Evolutionary conservation across 768 basidiomycete genomes (phyloP), one percentile per base, ranked within the genome.

Genomic region (Russula vinacea): DNA sequence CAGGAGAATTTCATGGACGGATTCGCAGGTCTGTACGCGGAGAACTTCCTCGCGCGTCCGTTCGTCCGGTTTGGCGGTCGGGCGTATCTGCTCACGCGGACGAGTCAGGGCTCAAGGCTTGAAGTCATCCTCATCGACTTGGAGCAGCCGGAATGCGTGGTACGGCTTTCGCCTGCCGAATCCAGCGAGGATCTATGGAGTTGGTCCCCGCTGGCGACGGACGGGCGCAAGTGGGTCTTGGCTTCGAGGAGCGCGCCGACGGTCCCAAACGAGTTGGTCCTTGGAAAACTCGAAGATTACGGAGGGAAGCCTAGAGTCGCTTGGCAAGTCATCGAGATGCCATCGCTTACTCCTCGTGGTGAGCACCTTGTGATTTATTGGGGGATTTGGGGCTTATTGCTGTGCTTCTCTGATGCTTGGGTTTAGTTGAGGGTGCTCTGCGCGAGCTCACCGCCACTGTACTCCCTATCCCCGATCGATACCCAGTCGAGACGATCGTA

Each of bases 11-110:
- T 60, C 29, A 62, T 73, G 13, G 33, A 56, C 4, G 72, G 68
- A 4, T 75, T 76, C 64, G 74, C 76, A 2, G 76, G 76, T 3
- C 59, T 77, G 10, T 77, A 74, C 61, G 52, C 68, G 52, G 72
- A 73, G 32, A 65, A 64, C 24, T 63, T 73, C 5, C 70, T 73
- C 2, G 37, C 69, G 9, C 59, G 65, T 17, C 71, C 74, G 2
- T 74, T 76, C 54, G 56, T 76, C 10, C 45, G 60, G 4, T 35
- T 58, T 6, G 51, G 59, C 19, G 52, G 32, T 11, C 52, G 53
- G 6, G 24, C 62, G 17, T 60, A 66, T 13, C 17, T 73, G 35
- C 62, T 67, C 16, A 58, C 70, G 19, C 64, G 67, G 22, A 70
- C 71, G 16, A 64, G 67, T 16, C 72, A 67, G 59, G 66, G 71